These are phyloP conservation scores for Hanseniaspora sp. DNA, from an alignment of 1,139 yeast species.

Conservation along the genomic window DNA sequence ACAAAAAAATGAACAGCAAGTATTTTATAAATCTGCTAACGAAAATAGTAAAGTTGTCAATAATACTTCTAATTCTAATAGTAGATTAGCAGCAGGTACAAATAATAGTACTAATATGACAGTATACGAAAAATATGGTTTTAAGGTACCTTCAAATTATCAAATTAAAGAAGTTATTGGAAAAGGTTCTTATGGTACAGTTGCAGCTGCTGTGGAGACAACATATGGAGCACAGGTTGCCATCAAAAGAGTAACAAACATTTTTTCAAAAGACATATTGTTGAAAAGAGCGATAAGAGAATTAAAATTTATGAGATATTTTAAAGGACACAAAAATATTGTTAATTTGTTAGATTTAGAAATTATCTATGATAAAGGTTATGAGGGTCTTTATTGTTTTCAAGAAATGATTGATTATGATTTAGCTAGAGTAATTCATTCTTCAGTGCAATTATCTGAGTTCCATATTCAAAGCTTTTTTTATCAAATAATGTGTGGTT, in stretches of 20 bases:
- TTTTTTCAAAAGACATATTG: conserved; percentile 52
- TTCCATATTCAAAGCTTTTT: conserved; percentile 65
- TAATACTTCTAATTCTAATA: neutral
- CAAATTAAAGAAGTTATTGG: conserved; percentile 57
- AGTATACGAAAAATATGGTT: conserved; percentile 37
- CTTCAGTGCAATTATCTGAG: conserved; percentile 68
- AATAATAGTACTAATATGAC: conserved; percentile 2
- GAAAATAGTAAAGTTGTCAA: neutral
- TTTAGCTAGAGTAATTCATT: conserved; percentile 64
- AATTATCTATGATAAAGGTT: conserved; percentile 51
- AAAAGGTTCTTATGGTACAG: conserved; percentile 83
- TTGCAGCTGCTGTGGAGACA: conserved; percentile 66
- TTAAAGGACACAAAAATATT: conserved; percentile 73
- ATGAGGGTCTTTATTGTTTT: conserved; percentile 76
- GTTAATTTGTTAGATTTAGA: conserved; percentile 65
- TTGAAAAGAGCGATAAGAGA: conserved; percentile 70
- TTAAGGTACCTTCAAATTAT: conserved; percentile 58
- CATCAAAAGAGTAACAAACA: conserved; percentile 63
- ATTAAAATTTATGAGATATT: conserved; percentile 61
- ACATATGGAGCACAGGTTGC: conserved; percentile 39
- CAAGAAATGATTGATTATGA: conserved; percentile 76
- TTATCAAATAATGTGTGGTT: conserved; percentile 70
- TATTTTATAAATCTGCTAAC: neutral
- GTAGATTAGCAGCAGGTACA: neutral
- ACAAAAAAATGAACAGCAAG: neutral